A percentile compares a stretch with the other conserved stretches of the same genome.
Conservation (phyloP, 257 asterid species). For the Vinca minor region DNA sequence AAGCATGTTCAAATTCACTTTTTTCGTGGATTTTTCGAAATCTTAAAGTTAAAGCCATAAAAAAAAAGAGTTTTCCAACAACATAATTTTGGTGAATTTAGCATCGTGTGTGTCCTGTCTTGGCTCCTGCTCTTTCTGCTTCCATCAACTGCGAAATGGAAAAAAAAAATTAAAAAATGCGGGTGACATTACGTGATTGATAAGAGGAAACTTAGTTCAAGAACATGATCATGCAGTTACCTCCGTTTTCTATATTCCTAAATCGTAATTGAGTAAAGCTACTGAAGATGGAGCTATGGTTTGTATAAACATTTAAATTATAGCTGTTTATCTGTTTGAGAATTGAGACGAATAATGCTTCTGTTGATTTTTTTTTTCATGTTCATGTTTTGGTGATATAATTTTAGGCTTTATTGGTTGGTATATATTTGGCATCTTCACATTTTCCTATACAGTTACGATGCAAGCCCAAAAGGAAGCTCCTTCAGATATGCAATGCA, state of each 20-base stretch:
- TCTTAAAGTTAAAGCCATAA: background rate
- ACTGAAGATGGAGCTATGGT: background rate
- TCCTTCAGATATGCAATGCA: conserved; percentile 78
- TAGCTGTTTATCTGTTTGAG: background rate
- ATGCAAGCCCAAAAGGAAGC: conserved; percentile 75
- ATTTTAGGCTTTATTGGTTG: background rate
- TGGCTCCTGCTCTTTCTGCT: background rate
- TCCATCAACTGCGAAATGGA: background rate
- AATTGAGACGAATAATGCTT: background rate
- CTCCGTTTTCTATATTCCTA: too few species aligned
- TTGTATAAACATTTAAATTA: background rate
- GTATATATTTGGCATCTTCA: conserved; percentile 10
- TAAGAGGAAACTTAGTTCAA: background rate
- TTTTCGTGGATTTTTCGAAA: background rate
- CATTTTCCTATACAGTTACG: conserved; percentile 30
- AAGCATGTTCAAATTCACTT: background rate
- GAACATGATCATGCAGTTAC: background rate
- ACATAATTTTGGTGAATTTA: background rate
- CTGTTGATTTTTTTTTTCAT: background rate
- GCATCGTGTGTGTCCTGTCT: background rate
- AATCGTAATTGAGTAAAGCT: background rate
- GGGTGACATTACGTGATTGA: conserved; percentile 17
- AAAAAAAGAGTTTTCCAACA: background rate
- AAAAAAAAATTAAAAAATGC: background rate
- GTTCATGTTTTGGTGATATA: background rate